Percentiles rank a stretch among this genome's conserved stretches.
Conservation (phyloP, 495 filamentous ascomycete species). For the Immersiella caudata region DNA sequence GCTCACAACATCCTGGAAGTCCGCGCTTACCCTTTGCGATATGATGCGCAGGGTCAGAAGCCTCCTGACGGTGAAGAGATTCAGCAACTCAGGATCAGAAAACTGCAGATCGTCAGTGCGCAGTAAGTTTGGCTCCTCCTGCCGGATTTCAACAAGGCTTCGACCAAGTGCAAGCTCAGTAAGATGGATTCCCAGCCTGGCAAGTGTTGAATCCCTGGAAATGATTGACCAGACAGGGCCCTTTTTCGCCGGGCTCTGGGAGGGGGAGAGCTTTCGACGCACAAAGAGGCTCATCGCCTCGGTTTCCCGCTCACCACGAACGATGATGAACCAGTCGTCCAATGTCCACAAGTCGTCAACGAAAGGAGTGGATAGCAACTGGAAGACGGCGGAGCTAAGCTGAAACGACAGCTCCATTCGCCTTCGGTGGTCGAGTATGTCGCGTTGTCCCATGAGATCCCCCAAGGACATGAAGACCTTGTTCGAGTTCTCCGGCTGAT, state of each 20-base stretch:
- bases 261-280: not conserved
- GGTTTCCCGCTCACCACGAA: not conserved
- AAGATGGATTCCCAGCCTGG: slow-evolving; percentile 25
- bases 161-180: slow-evolving; percentile 29
- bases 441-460: not conserved
- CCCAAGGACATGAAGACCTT: not conserved
- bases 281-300: not conserved
- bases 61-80: slow-evolving; percentile 17
- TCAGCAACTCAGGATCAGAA: slow-evolving; percentile 7
- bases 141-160: slow-evolving; percentile 1
- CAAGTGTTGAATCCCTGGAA: slow-evolving; percentile 22
- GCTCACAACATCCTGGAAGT: slow-evolving; percentile 18
- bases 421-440: slow-evolving; percentile 6
- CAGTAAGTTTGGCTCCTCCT: slow-evolving; percentile 13
- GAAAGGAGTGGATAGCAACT: slow-evolving; percentile 20
- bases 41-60: slow-evolving; percentile 15
- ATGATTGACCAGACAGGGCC: slow-evolving; percentile 1
- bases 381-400: slow-evolving; percentile 23
- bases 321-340: slow-evolving; percentile 17
- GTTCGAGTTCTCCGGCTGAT: not conserved
- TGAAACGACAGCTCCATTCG: slow-evolving; percentile 24
- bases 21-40: slow-evolving; percentile 1
- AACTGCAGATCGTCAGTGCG: not conserved
- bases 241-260: not conserved
- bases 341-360: slow-evolving; percentile 17